These are phyloP conservation scores for Neurospora terricola DNA, from an alignment of 495 filamentous ascomycete genomes.

Conservation along the genomic window DNA sequence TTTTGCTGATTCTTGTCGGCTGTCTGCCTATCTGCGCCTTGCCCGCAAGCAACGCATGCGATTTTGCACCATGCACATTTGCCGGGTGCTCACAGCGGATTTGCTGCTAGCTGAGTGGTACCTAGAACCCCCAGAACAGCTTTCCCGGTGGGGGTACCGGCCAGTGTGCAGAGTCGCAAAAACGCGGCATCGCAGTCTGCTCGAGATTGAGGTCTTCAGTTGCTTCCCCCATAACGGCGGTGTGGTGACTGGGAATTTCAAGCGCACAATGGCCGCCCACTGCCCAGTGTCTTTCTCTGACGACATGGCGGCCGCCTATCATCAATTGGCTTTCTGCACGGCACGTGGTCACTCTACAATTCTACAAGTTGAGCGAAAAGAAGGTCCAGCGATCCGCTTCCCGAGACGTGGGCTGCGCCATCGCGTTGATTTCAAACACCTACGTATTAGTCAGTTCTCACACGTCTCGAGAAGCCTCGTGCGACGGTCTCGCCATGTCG, in stretches of 20 bases:
- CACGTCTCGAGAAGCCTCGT: constrained; percentile 19
- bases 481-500: constrained; percentile 17
- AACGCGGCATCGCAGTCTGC: constrained; percentile 2
- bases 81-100: constrained; percentile 3
- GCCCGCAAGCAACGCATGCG: constrained; percentile 4
- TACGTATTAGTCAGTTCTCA: constrained; percentile 14
- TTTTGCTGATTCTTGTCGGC: constrained; percentile 2
- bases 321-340: neutral
- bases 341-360: neutral
- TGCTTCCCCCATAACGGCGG: constrained; percentile 12
- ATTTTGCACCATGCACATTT: constrained; percentile 4
- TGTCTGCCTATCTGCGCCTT: neutral
- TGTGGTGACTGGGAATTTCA: constrained; percentile 12
- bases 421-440: constrained; percentile 5
- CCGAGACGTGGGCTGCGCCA: constrained; percentile 4
- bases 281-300: neutral
- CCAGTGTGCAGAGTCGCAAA: constrained; percentile 1
- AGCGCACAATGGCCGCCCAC: neutral
- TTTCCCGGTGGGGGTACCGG: neutral
- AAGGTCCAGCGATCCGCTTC: constrained; percentile 16
- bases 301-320: neutral
- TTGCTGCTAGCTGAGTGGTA: constrained; percentile 18
- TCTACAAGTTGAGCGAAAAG: neutral
- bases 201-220: neutral
- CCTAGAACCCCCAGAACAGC: constrained; percentile 3